Base-by-base conservation (phyloP, 495 filamentous ascomycete genomes). In the Jackrogersella multiformis region DNA sequence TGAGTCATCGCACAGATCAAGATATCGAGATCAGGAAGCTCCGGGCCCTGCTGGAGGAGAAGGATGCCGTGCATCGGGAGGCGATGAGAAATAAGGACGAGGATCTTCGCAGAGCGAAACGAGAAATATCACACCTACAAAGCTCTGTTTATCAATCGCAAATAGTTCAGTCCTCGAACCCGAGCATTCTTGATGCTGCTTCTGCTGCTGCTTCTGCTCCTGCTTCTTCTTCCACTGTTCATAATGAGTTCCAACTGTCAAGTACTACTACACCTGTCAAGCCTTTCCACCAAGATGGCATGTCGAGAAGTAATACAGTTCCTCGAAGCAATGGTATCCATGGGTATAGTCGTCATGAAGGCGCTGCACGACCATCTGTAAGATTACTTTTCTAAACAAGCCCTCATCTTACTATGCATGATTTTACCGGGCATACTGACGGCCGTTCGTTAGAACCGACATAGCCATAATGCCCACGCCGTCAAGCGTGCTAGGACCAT, bases 91-190 rank as follows among this genome's bases (percentile, higher is more conserved):
- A 28, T 48, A 72, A 70, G 54, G 66, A 74, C 10, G 67, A 68
- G 45, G 70, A 73, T 60, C 70, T 74, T 57, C 62, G 56, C 61
- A 62, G 36, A 56, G 65, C 70, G 59, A 64, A 68, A 34, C 73
- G 66, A 52, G 74, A 78, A 36, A 34, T 76, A 61, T 68, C 64
- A 32, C 64, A 73, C 28, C 60, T 75, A 35, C 74, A 75, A 41
- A 73, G 60, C 53, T 77, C 77, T 45, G 59, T 64, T 61, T 74
- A 68, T 45, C 78, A 80, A 71, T 69, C 70, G 58, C 70, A 70
- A 68, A 66, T 72, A 49, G 64, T 60, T 45, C 71, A 64, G 20
- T 61, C 57, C 24, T 39, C 68, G 55, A 61, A 36, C 52, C 42
- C 55, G 34, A 61, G 18, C 59, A 56, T 64, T 21, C 44, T 66